These are phyloP conservation scores for Saprolegnia diclina DNA, from an alignment of 352 stramenopile species.

Conservation along the genomic window DNA sequence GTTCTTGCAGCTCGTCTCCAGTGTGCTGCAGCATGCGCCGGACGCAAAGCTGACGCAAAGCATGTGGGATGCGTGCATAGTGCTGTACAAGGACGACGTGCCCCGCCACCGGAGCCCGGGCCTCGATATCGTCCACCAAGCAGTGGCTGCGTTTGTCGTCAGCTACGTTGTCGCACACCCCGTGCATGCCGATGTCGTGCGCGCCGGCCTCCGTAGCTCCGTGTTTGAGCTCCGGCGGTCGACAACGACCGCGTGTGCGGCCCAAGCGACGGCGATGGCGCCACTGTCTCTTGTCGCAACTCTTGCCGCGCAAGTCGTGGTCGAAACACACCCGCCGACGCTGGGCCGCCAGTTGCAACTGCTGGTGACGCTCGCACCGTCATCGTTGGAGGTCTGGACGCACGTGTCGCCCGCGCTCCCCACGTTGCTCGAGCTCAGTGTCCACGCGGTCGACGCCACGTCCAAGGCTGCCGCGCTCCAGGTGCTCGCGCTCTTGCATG, in stretches of 20 bases:
- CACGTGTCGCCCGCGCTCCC: neutral
- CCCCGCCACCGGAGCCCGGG: slow-evolving; percentile 1
- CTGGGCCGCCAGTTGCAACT: slow-evolving; percentile 48
- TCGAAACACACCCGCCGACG: slow-evolving; percentile 66
- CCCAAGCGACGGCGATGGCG: neutral
- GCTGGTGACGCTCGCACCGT: slow-evolving; percentile 30
- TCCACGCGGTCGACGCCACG: slow-evolving; percentile 42
- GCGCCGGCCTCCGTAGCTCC: neutral
- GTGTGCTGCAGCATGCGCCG: neutral
- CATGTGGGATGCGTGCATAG: neutral
- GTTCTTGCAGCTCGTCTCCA: neutral
- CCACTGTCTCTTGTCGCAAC: slow-evolving; percentile 32
- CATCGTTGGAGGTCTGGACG: neutral
- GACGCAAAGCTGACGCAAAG: neutral
- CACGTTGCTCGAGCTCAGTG: slow-evolving; percentile 31
- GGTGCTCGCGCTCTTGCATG: slow-evolving; percentile 45
- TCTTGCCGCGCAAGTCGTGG: slow-evolving; percentile 43
- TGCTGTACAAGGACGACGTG: neutral
- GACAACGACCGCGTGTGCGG: slow-evolving; percentile 1
- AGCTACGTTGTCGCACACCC: neutral
- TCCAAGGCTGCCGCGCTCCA: slow-evolving; percentile 50
- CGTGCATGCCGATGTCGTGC: neutral
- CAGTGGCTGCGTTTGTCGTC: slow-evolving; percentile 15
- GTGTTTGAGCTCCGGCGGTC: slow-evolving; percentile 23
- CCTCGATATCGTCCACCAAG: slow-evolving; percentile 12